phyloP scores from a whole-genome alignment of 2,329 filamentous ascomycete species.

The Alternaria ventricosa region DNA sequence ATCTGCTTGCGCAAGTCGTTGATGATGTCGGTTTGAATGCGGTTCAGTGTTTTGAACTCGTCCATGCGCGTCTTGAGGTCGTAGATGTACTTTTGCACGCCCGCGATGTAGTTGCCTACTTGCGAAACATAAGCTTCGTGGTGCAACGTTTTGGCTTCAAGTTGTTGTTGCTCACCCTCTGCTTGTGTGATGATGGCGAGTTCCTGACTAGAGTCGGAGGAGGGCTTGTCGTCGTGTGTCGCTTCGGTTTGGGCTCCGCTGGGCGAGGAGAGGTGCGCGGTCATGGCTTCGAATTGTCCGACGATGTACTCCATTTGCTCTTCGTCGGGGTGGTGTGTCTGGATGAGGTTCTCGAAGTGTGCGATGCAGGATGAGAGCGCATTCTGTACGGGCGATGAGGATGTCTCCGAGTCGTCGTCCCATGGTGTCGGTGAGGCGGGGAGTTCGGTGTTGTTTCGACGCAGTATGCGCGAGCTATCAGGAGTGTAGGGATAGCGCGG shows the following conservation, averaged over 20 bases:
- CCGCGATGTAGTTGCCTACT: constrained; percentile 36
- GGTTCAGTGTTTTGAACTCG: constrained; percentile 42
- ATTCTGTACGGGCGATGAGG: constrained; percentile 37
- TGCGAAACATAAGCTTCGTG: constrained; percentile 30
- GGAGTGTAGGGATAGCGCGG: constrained; percentile 43
- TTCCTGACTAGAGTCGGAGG: constrained; percentile 17
- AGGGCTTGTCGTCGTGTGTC: constrained; percentile 25
- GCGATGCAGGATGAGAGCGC: constrained; percentile 41
- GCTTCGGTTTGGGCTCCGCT: constrained; percentile 31
- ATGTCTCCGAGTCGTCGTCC: constrained; percentile 26
- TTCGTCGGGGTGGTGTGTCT: constrained; percentile 37
- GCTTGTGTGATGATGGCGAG: constrained; percentile 6
- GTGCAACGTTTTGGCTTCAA: constrained; percentile 7
- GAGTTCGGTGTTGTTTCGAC: constrained; percentile 17
- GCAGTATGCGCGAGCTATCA: constrained; percentile 35
- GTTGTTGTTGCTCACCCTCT: background rate
- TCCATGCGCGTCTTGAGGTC: constrained; percentile 41
- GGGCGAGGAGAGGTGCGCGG: constrained; percentile 35
- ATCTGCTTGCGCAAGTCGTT: constrained; percentile 34
- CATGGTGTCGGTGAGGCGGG: constrained; percentile 33
- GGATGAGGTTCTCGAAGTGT: constrained; percentile 41
- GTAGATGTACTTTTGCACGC: constrained; percentile 32
- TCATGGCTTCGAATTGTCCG: constrained; percentile 42
- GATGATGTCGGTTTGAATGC: constrained; percentile 43
- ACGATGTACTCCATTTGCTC: constrained; percentile 46